Percentiles rank a stretch among this genome's conserved stretches.
These are phyloP conservation scores for Sporothrix globosa DNA, from an alignment of 2,329 filamentous ascomycete species.

Conservation along the genomic window DNA sequence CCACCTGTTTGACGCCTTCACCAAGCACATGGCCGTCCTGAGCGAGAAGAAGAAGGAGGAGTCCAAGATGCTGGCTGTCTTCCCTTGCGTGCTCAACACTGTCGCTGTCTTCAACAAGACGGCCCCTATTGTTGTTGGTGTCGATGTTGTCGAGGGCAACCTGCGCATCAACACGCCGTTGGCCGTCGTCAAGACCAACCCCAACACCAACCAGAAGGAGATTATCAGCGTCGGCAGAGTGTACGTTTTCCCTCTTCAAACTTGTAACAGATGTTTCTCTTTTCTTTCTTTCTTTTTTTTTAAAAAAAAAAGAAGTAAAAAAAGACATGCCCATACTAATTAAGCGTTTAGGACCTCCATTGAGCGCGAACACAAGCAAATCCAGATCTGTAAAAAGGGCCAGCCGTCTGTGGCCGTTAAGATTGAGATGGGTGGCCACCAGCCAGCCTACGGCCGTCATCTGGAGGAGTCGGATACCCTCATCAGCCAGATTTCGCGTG, in stretches of 20 bases:
- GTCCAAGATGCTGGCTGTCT: constrained; percentile 91
- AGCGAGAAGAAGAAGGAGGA: constrained; percentile 94
- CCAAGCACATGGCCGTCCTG: constrained; percentile 86
- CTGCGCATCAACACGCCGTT: constrained; percentile 88
- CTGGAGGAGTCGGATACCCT: constrained; percentile 88
- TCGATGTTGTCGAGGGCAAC: constrained; percentile 91
- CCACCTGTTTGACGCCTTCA: constrained; percentile 96
- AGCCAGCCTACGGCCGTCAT: constrained; percentile 92
- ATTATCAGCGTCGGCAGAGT: constrained; percentile 86
- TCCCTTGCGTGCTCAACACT: constrained; percentile 85
- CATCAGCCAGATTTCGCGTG: constrained; percentile 84
- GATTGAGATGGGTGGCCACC: constrained; percentile 89
- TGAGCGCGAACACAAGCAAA: constrained; percentile 95
- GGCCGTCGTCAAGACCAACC: constrained; percentile 79
- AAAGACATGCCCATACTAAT: constrained; percentile 33
- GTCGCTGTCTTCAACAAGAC: constrained; percentile 99
- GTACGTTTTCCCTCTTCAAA: constrained; percentile 60
- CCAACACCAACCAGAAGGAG: constrained; percentile 79
- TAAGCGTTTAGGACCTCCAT: constrained; percentile 73
- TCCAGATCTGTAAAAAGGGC: constrained; percentile 89
- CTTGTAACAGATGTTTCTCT: neutral
- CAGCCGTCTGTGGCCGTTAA: constrained; percentile 98
- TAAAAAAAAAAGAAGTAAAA: too few species aligned
- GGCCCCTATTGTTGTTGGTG: constrained; percentile 88
- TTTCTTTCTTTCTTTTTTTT: constrained; percentile 28